A percentile compares a stretch with the other conserved stretches of the same genome.
Evolutionary conservation across 495 filamentous ascomycete genomes (phyloP).

Genomic region (Daldinia childiae): DNA sequence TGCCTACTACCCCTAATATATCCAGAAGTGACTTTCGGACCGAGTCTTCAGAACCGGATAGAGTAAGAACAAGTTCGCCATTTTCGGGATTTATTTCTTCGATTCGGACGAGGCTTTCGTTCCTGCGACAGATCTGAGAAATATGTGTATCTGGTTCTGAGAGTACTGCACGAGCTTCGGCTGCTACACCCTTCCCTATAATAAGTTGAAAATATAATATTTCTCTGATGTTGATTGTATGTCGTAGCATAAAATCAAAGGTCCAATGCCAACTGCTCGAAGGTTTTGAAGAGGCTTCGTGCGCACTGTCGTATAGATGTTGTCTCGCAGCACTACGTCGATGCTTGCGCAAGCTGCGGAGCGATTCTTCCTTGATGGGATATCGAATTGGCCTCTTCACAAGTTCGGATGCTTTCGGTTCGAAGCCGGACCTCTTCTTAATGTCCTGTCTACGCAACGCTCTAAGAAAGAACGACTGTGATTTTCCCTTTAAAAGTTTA

Average conservation of each 20-base stretch:
- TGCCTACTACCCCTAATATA: conserved; percentile 30
- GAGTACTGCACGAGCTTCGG: conserved; percentile 28
- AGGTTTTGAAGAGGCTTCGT: neutral
- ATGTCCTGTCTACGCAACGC: conserved; percentile 2
- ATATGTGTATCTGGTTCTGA: conserved; percentile 39
- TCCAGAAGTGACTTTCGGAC: conserved; percentile 37
- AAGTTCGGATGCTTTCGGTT: conserved; percentile 14
- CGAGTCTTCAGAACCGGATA: conserved; percentile 36
- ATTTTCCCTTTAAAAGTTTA: neutral
- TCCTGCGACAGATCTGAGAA: conserved; percentile 35
- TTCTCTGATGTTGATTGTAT: conserved; percentile 34
- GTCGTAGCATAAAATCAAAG: conserved; percentile 38
- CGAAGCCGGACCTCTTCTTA: conserved; percentile 3
- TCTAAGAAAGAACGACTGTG: conserved; percentile 1
- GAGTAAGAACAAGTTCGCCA: conserved; percentile 29
- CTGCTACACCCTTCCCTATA: conserved; percentile 31
- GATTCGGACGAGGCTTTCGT: conserved; percentile 33
- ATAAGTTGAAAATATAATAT: conserved; percentile 36
- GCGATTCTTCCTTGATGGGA: conserved; percentile 1
- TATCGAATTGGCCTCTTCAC: conserved; percentile 19
- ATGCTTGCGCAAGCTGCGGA: conserved; percentile 30
- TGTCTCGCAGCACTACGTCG: conserved; percentile 28
- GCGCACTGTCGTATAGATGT: conserved; percentile 3
- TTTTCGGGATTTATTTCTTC: conserved; percentile 10
- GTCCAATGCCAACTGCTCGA: conserved; percentile 16